These are phyloP conservation scores for Otatea glauca DNA, from an alignment of 176 grass and related monocot genomes.

Conservation along the genomic window DNA sequence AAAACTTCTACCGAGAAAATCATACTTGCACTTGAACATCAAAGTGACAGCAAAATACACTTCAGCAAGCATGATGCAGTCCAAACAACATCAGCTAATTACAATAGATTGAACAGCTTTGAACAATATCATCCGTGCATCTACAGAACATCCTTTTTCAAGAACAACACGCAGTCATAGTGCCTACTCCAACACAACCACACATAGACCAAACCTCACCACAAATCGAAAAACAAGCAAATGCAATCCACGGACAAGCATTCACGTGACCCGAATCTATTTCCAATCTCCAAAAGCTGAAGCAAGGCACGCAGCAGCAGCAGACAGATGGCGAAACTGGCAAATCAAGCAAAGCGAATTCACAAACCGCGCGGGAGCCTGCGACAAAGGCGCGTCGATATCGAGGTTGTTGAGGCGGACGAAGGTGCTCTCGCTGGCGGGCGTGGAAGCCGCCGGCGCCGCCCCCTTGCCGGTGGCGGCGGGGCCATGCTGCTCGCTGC, in stretches of 20 bases:
- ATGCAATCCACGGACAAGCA: neutral
- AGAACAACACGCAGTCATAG: too few relatives aligned
- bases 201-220: neutral
- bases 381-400: conserved; percentile 74
- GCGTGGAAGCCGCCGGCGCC: conserved; percentile 46
- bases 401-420: conserved; percentile 73
- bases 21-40: neutral
- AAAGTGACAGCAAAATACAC: neutral
- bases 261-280: neutral
- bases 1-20: conserved; percentile 8
- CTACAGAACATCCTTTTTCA: neutral
- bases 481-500: conserved; percentile 53
- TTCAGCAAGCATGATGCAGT: neutral
- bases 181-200: neutral
- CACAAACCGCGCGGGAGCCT: conserved; percentile 65
- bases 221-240: neutral
- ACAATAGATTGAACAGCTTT: neutral
- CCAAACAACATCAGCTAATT: neutral
- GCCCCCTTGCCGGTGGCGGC: conserved; percentile 13
- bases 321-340: neutral
- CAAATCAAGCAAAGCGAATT: conserved; percentile 12
- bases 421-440: conserved; percentile 67
- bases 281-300: neutral
- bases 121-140: neutral
- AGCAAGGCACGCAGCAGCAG: neutral